A percentile compares a stretch with the other conserved stretches of the same genome.
phyloP scores from a whole-genome alignment of 2,329 filamentous ascomycete species.

The Paramyrothecium sp. region DNA sequence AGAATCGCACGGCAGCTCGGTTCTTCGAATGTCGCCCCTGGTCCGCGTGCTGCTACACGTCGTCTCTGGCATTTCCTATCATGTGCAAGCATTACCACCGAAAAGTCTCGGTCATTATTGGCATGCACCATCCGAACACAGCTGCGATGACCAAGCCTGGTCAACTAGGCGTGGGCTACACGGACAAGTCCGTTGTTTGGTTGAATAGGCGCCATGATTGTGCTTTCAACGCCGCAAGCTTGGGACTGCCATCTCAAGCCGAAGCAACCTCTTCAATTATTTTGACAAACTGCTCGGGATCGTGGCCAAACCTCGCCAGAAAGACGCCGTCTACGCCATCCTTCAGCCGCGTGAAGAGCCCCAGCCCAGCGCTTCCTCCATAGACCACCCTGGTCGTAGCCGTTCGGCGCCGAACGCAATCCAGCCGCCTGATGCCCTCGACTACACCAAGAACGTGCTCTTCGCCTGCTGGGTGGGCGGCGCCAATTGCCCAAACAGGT shows the following conservation, averaged over 20 bases:
- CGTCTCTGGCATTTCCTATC: too few relatives aligned
- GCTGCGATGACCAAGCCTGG: too few relatives aligned
- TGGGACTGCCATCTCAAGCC: slow-evolving; percentile 17
- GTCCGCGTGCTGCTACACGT: too few relatives aligned
- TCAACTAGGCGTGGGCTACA: too few relatives aligned
- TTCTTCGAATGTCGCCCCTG: too few relatives aligned
- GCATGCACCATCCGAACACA: too few relatives aligned
- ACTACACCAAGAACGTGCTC: slow-evolving; percentile 73
- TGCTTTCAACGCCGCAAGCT: background rate
- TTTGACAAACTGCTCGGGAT: slow-evolving; percentile 67
- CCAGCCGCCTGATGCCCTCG: slow-evolving; percentile 55
- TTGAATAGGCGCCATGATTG: too few relatives aligned
- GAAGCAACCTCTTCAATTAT: slow-evolving; percentile 70
- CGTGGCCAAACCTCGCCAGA: slow-evolving; percentile 77
- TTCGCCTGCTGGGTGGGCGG: slow-evolving; percentile 66
- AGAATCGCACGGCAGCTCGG: too few relatives aligned
- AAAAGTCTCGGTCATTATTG: too few relatives aligned
- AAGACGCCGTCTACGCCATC: slow-evolving; percentile 78
- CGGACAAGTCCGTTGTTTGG: too few relatives aligned
- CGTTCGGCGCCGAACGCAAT: slow-evolving; percentile 47
- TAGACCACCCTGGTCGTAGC: slow-evolving; percentile 72
- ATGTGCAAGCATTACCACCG: too few relatives aligned
- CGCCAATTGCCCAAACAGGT: slow-evolving; percentile 86
- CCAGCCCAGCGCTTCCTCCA: slow-evolving; percentile 79
- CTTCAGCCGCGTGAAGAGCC: slow-evolving; percentile 66